These are phyloP conservation scores for Panicum hallii DNA, from an alignment of 202 grass and related monocot species.

Conservation along the genomic window DNA sequence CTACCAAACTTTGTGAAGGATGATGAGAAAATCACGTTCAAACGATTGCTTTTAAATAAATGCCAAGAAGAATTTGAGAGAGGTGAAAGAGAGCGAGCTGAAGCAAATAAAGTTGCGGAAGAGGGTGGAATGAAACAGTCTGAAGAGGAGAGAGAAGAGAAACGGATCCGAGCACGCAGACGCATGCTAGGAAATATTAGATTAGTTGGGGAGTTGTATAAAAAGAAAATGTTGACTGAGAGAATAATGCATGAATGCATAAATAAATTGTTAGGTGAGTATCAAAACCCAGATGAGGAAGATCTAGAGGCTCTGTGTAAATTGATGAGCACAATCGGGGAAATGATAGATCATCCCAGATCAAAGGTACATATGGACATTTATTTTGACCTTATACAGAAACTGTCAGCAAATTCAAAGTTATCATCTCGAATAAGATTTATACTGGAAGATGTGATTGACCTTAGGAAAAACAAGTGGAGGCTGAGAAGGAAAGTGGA, in stretches of 20 bases:
- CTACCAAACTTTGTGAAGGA: constrained; percentile 78
- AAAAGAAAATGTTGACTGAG: constrained; percentile 91
- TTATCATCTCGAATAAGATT: constrained; percentile 79
- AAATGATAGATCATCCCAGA: constrained; percentile 89
- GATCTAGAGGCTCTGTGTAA: constrained; percentile 90
- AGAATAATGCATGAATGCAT: constrained; percentile 99
- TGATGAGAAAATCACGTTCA: constrained; percentile 92
- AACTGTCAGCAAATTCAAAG: constrained; percentile 62
- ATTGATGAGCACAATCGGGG: constrained; percentile 92
- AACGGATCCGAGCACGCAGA: constrained; percentile 62
- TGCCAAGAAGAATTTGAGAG: constrained; percentile 68
- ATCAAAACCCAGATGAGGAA: constrained; percentile 88
- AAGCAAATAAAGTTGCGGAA: constrained; percentile 51
- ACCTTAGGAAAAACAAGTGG: constrained; percentile 91
- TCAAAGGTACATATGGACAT: constrained; percentile 87
- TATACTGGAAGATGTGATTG: constrained; percentile 82
- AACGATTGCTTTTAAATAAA: constrained; percentile 65
- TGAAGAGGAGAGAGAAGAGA: constrained; percentile 65
- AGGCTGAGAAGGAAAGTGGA: constrained; percentile 91
- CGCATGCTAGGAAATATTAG: constrained; percentile 94
- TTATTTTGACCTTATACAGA: constrained; percentile 81
- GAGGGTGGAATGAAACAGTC: constrained; percentile 71
- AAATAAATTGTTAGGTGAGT: constrained; percentile 78
- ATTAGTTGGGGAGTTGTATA: constrained; percentile 92
- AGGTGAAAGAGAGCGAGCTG: constrained; percentile 60